Conservation (phyloP, 169 alveolate genomes). For the Amoebophrya sp. region DNA sequence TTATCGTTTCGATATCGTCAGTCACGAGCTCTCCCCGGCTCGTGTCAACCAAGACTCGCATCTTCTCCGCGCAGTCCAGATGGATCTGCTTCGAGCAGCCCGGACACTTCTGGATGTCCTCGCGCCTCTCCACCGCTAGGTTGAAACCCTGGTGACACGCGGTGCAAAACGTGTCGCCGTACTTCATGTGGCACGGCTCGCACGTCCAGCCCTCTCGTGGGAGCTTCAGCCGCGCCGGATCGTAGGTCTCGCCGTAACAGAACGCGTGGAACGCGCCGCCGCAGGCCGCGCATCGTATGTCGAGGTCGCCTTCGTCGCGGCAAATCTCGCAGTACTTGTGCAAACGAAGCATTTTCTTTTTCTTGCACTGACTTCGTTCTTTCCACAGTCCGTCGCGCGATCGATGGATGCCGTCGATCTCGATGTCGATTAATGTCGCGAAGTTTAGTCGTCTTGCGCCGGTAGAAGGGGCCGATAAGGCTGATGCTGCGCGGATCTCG, state of each 20-base stretch:
- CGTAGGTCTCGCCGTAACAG: neutral
- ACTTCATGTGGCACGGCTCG: neutral
- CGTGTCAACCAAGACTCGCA: neutral
- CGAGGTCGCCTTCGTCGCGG: neutral
- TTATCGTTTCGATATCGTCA: no score
- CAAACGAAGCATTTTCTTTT: neutral
- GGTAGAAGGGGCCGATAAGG: no score
- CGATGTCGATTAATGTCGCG: no score
- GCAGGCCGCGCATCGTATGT: neutral
- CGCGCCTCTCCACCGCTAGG: neutral
- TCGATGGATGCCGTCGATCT: no score
- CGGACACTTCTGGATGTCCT: neutral
- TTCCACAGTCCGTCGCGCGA: no score
- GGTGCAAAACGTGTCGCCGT: neutral
- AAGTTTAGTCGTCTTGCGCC: no score
- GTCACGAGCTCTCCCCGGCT: neutral
- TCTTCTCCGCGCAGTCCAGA: neutral
- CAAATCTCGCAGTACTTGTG: constrained; percentile 1
- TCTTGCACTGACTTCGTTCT: no score
- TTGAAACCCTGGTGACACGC: neutral
- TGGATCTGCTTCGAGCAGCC: neutral
- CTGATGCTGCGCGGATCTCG: no score
- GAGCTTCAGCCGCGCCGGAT: neutral
- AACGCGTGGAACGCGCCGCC: neutral
- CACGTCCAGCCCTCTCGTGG: neutral